Evolutionary conservation across 129 eudicot genomes (phyloP), one percentile per base, ranked within the genome.

Genomic region (Ambrosia artemisiifolia): DNA sequence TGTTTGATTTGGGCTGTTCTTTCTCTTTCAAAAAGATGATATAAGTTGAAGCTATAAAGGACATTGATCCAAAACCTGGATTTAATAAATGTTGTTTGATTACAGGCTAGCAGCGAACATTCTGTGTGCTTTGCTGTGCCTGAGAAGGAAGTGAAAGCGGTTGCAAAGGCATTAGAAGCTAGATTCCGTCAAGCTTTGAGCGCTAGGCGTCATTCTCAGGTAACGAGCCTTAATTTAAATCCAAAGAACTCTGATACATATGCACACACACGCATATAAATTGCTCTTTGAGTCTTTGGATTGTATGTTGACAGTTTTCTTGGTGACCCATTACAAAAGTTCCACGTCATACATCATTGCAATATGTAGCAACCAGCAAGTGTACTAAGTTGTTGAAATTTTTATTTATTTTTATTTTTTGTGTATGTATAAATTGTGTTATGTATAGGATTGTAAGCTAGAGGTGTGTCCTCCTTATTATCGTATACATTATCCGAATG

Each of bases 41-140:
- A n/a, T n/a, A n/a, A n/a, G n/a, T n/a, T n/a, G n/a, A n/a, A n/a
- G n/a, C n/a, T n/a, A n/a, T n/a, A n/a, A n/a, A n/a, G n/a, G n/a
- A n/a, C n/a, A n/a, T n/a, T n/a, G n/a, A n/a, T n/a, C n/a, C n/a
- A n/a, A n/a, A n/a, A 28, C 54, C 35, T 40, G 11, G 38, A 24
- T 54, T 40, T 8, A 71, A 61, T 63, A 38, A 60, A n/a, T 70
- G 35, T 63, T 32, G 77, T 54, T 11, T 53, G 36, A 70, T 42
- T 63, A 51, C 85, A 89, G 96, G 99, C 99, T 65, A 95, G 99
- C 64, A 95, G 99, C 83, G 99, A 95, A 78, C 97, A 90, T 79
- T 95, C 99, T n/a, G 89, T 95, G 67, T 95, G 99, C 83, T 95
- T 95, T 86, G 99, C 99, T 76, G 96, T 95, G 35, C 99, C 97